phyloP scores from a whole-genome alignment of 129 eudicot genomes.

The Flaveria robusta region DNA sequence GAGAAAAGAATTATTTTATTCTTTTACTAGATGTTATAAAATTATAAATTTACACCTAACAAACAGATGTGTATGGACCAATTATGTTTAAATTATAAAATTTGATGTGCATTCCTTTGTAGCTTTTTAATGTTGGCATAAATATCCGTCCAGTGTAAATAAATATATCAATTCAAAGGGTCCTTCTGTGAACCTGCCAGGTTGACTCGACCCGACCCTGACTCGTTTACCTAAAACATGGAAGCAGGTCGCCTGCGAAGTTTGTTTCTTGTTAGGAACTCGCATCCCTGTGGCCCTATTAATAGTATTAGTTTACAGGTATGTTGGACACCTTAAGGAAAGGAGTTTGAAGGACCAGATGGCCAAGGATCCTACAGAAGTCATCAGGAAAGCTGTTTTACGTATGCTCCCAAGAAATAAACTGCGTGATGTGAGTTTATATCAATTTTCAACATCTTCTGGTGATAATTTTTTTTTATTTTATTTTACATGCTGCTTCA shows the following conservation, averaged over 20 bases:
- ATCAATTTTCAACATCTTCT: background rate
- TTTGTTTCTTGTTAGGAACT: background rate
- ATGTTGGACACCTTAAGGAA: slow-evolving; percentile 87
- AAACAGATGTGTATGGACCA: background rate
- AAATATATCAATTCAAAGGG: background rate
- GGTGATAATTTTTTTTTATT: background rate
- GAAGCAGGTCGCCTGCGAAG: background rate
- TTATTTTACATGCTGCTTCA: background rate
- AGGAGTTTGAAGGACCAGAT: slow-evolving; percentile 89
- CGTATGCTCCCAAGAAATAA: slow-evolving; percentile 97
- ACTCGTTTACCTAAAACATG: background rate
- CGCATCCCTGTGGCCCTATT: background rate
- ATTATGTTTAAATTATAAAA: background rate
- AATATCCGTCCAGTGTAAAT: background rate
- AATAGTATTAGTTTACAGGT: slow-evolving; percentile 42
- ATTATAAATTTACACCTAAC: background rate
- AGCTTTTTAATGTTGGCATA: background rate
- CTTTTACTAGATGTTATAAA: background rate
- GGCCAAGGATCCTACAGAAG: slow-evolving; percentile 97
- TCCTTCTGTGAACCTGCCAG: background rate
- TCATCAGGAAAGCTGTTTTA: slow-evolving; percentile 89
- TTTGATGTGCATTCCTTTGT: background rate
- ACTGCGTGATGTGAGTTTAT: slow-evolving; percentile 81
- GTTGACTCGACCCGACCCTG: background rate
- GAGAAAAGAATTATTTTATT: too few species aligned